These are phyloP conservation scores for Metschnikowia amazonensis DNA, from an alignment of 805 yeast species.

Conservation along the genomic window DNA sequence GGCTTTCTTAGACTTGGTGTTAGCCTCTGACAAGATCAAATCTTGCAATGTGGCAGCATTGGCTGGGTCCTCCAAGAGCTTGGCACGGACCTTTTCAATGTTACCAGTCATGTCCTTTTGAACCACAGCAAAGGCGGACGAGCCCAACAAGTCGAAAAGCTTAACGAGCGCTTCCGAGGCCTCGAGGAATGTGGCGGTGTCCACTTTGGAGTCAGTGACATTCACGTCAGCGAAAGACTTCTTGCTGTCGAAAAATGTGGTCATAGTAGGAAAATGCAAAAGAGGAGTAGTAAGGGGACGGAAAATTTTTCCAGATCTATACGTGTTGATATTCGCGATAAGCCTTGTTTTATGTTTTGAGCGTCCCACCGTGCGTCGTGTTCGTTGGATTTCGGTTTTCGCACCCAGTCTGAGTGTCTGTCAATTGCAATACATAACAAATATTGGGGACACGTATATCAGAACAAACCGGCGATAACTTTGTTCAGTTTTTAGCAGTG, in stretches of 20 bases:
- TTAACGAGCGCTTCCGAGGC: constrained; percentile 82
- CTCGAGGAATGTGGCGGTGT: constrained; percentile 72
- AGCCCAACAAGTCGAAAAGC: constrained; percentile 78
- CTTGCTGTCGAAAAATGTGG: constrained; percentile 78
- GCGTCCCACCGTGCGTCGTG: not conserved
- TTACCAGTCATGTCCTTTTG: constrained; percentile 88
- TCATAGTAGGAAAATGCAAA: constrained; percentile 32
- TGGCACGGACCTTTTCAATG: constrained; percentile 67
- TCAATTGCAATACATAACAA: too few species aligned
- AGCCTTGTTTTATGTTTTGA: constrained; percentile 4
- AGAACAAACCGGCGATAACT: too few species aligned
- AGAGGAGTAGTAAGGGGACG: not conserved
- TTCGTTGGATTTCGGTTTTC: not conserved
- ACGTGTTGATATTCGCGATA: constrained; percentile 5
- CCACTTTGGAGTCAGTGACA: constrained; percentile 56
- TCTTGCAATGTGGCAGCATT: constrained; percentile 69
- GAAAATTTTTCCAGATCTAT: constrained; percentile 2
- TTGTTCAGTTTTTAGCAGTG: too few species aligned
- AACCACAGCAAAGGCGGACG: constrained; percentile 79
- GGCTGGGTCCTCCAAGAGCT: constrained; percentile 62
- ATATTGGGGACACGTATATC: too few species aligned
- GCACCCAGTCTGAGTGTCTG: constrained; percentile 3
- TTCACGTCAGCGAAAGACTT: constrained; percentile 74
- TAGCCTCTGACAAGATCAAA: constrained; percentile 67
- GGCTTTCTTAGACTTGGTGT: constrained; percentile 66